Base-by-base conservation (phyloP, 805 yeast genomes). In the Maudiozyma saulgeensis region DNA sequence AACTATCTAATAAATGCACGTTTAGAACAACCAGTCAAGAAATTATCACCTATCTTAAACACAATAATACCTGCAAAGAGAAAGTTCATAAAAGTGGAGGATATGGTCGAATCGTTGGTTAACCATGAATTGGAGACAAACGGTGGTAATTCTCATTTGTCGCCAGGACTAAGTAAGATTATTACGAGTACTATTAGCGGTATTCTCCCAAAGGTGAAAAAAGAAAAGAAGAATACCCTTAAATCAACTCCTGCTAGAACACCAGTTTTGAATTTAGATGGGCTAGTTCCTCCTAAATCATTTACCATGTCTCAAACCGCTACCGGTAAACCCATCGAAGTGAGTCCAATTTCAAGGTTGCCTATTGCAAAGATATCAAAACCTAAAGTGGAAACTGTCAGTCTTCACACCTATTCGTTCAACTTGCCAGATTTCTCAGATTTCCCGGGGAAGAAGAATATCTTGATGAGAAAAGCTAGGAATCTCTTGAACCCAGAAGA, bases 261-360 rank as follows among this genome's bases (percentile, higher is more conserved):
- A 13, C 46, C 47, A n/a, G 57, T 56, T 4, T 45, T 63, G 26
- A 63, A 63, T 44, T 40, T 61, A 9, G 68, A 63, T 49, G 68
- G 68, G 2, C 43, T 60, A n/a, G 61, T 61, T 3, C 66, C 66
- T 8, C 68, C 66, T 13, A 15, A 19, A n/a, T 41, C 43, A 41
- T 15, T 23, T 25, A 4, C 32, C 8, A 13, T 28, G 32, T 11
- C 32, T 28, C 32, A 28, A 28, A 28, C 12, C 8, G 3, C 32
- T 28, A 28, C 12, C 2, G 32, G 12, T 9, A 28, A 28, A 28
- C 9, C 32, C 12, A 8, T 11, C 9, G 32, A 28, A 11, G 32
- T 28, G 3, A 4, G 32, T 2, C 32, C 9, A 28, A 8, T 11
- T 28, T 6, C 32, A 28, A 28, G 32, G 12, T 6, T 11, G 13